Evolutionary conservation across 768 basidiomycete genomes (phyloP).

Genomic region (Suillus fuscotomentosus): DNA sequence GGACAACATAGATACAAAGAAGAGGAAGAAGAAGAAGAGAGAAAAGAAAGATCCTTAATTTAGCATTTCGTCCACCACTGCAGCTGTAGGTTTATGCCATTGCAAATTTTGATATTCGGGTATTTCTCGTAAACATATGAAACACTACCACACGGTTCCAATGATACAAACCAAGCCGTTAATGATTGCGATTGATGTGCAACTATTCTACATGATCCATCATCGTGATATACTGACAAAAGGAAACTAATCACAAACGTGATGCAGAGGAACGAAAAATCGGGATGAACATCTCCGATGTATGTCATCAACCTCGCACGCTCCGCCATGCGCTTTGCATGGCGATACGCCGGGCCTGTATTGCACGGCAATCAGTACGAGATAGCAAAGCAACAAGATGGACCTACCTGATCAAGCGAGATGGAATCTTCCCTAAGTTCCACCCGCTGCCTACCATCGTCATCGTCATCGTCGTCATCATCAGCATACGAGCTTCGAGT

Average conservation of each 20-base stretch:
- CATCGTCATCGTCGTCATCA: constrained; percentile 75
- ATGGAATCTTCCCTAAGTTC: constrained; percentile 83
- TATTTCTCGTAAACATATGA: background rate
- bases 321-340: constrained; percentile 91
- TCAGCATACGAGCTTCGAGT: constrained; percentile 42
- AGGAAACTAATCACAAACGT: background rate
- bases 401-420: constrained; percentile 84
- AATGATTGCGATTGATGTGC: constrained; percentile 7
- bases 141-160: background rate
- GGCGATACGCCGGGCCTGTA: constrained; percentile 76
- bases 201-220: constrained; percentile 14
- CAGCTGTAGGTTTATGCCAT: background rate
- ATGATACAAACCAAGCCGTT: constrained; percentile 8
- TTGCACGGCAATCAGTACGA: constrained; percentile 8
- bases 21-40: background rate
- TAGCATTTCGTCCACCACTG: too few species aligned
- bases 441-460: constrained; percentile 65
- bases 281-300: background rate
- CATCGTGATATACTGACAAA: constrained; percentile 1
- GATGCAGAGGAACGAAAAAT: background rate
- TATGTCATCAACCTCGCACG: constrained; percentile 45
- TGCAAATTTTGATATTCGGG: background rate
- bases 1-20: background rate
- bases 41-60: background rate
- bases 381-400: background rate